A percentile compares a stretch with the other conserved stretches of the same genome.
Conservation (phyloP, 306 rosid species). For the Herpetospermum pedunculosum region DNA sequence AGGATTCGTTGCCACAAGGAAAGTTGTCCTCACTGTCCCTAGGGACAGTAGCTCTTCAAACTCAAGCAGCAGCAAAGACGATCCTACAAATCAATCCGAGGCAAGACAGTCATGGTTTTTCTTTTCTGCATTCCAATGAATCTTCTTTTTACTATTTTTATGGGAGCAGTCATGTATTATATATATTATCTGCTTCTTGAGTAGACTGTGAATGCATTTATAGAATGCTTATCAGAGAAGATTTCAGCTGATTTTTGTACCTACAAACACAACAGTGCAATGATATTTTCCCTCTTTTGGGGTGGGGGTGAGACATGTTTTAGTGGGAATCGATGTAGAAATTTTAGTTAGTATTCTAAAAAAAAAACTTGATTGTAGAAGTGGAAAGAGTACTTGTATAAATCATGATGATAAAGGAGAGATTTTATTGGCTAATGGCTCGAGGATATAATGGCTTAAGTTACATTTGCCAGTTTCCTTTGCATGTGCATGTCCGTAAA, state of each 20-base stretch:
- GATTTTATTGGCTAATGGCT: background rate
- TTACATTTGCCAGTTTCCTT: background rate
- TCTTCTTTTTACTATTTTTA: background rate
- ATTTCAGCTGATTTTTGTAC: background rate
- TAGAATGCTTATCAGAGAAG: background rate
- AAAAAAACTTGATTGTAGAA: background rate
- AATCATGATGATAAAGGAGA: background rate
- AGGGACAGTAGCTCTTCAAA: slow-evolving; percentile 43
- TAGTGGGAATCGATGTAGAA: background rate
- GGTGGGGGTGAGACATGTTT: background rate
- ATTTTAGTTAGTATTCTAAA: background rate
- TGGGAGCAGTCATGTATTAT: background rate
- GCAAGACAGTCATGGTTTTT: slow-evolving; percentile 21
- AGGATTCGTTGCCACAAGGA: slow-evolving; percentile 16
- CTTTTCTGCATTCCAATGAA: background rate
- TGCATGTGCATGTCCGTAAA: background rate
- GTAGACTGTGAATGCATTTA: background rate
- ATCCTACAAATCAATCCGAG: slow-evolving; percentile 38
- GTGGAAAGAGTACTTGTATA: background rate
- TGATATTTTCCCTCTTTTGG: background rate
- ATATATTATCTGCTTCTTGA: background rate
- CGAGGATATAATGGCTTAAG: background rate
- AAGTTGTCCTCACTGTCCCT: slow-evolving; percentile 18
- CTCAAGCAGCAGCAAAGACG: slow-evolving; percentile 30
- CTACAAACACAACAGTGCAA: background rate